Evolutionary conservation across 257 asterid species (phyloP).

Genomic region (Gardenia jasminoides): DNA sequence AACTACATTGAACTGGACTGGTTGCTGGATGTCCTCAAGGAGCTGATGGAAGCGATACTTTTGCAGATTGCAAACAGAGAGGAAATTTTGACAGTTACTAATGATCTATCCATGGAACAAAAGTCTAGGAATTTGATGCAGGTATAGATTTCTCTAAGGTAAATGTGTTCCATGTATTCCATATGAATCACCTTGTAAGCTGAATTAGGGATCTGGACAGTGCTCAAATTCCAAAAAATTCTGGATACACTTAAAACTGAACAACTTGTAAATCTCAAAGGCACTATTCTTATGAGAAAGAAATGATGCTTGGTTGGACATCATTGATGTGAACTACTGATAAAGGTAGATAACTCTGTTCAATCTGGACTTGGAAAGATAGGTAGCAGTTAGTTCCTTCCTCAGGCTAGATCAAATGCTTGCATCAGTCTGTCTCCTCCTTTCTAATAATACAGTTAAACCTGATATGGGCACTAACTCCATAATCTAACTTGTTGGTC

Average conservation of each 20-base stretch:
- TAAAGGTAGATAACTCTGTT: too few species aligned
- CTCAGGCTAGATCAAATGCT: not conserved
- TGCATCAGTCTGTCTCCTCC: not conserved
- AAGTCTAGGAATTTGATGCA: constrained; percentile 38
- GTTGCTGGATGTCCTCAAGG: constrained; percentile 48
- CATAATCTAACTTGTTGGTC: too few species aligned
- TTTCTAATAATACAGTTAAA: not conserved
- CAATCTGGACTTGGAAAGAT: too few species aligned
- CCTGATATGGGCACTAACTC: not conserved
- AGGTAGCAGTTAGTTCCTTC: not conserved
- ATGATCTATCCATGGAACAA: constrained; percentile 31
- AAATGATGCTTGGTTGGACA: not conserved
- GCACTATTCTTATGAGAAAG: not conserved
- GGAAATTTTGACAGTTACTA: constrained; percentile 24
- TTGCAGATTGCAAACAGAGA: constrained; percentile 39
- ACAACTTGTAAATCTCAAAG: not conserved
- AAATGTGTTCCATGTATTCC: not conserved
- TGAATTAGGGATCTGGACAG: too few species aligned
- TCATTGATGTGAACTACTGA: not conserved
- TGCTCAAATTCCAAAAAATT: not conserved
- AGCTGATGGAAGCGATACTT: constrained; percentile 46
- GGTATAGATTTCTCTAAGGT: constrained; percentile 31
- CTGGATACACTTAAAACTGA: not conserved
- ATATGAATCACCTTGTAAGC: not conserved
- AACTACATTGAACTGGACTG: constrained; percentile 44